Conservation (phyloP, 768 basidiomycete species). For the Leccinum truebloodii region DNA sequence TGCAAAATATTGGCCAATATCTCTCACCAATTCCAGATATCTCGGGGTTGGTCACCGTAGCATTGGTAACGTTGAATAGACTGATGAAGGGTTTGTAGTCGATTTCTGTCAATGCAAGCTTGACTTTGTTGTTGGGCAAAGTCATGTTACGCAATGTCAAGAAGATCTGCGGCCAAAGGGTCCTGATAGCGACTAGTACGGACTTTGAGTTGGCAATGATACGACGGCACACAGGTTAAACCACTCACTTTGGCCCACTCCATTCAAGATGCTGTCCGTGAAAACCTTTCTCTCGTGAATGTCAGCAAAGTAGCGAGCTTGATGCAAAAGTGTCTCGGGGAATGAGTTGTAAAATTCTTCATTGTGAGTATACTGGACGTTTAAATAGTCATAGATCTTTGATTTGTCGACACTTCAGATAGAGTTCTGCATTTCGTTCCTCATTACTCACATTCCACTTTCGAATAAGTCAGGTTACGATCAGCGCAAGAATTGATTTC, state of each 20-base stretch:
- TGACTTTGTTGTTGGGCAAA: constrained; percentile 70
- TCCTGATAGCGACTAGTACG: constrained; percentile 71
- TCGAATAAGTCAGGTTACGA: constrained; percentile 14
- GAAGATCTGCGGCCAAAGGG: constrained; percentile 71
- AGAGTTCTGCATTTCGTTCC: neutral
- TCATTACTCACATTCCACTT: constrained; percentile 70
- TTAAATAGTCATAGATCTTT: constrained; percentile 77
- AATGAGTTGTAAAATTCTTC: constrained; percentile 72
- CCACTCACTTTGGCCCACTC: constrained; percentile 74
- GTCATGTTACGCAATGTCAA: constrained; percentile 74
- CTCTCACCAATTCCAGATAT: constrained; percentile 64
- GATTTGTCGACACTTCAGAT: neutral
- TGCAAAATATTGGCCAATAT: neutral
- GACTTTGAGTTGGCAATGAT: neutral
- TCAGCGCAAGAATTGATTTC: neutral
- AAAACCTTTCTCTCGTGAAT: constrained; percentile 79
- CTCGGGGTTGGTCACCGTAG: constrained; percentile 57
- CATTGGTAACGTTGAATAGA: constrained; percentile 76
- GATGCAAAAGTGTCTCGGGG: constrained; percentile 66
- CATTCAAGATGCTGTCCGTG: constrained; percentile 53
- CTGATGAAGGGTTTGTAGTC: constrained; percentile 91
- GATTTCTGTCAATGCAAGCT: constrained; percentile 72
- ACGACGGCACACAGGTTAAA: neutral
- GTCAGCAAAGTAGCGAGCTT: constrained; percentile 73
- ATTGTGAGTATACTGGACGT: constrained; percentile 77